A percentile compares a stretch with the other conserved stretches of the same genome.
These are phyloP conservation scores for Dinochytrium kinnereticum DNA, from an alignment of 371 early-diverging fungal genomes.

Conservation along the genomic window DNA sequence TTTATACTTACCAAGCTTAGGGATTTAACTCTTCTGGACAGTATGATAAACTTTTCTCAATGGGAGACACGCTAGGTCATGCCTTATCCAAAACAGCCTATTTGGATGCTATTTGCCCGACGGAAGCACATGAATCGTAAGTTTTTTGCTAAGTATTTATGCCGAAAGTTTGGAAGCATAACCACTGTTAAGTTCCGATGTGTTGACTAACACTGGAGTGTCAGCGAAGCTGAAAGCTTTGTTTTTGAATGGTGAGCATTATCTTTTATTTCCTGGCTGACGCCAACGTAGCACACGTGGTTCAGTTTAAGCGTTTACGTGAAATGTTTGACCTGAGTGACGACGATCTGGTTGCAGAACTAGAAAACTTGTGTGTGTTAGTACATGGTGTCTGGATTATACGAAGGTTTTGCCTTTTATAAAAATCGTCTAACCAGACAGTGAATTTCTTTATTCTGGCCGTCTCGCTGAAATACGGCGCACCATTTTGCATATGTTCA, in stretches of 20 bases:
- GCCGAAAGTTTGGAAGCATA: too few species aligned
- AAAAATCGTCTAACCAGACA: neutral
- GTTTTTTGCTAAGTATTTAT: too few species aligned
- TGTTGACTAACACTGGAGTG: slow-evolving; percentile 17
- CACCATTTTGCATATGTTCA: slow-evolving; percentile 42
- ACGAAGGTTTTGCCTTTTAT: slow-evolving; percentile 26
- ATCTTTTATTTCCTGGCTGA: neutral
- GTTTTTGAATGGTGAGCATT: slow-evolving; percentile 36
- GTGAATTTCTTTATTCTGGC: slow-evolving; percentile 48
- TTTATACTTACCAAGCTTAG: too few species aligned
- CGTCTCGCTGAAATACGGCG: slow-evolving; percentile 47
- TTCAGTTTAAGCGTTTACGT: slow-evolving; percentile 29
- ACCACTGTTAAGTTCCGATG: too few species aligned
- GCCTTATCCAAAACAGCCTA: slow-evolving; percentile 23
- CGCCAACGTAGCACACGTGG: slow-evolving; percentile 33
- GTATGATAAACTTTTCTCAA: slow-evolving; percentile 33
- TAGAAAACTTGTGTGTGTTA: slow-evolving; percentile 43
- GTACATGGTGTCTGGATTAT: slow-evolving; percentile 54
- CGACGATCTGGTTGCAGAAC: slow-evolving; percentile 33
- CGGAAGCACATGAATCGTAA: too few species aligned
- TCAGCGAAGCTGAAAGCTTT: slow-evolving; percentile 26
- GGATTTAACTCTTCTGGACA: slow-evolving; percentile 14
- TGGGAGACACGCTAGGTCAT: slow-evolving; percentile 31
- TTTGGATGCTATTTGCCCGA: slow-evolving; percentile 30
- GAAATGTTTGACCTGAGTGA: slow-evolving; percentile 30